Evolutionary conservation across 2,329 filamentous ascomycete species (phyloP).

Genomic region (Epichloe elymi): DNA sequence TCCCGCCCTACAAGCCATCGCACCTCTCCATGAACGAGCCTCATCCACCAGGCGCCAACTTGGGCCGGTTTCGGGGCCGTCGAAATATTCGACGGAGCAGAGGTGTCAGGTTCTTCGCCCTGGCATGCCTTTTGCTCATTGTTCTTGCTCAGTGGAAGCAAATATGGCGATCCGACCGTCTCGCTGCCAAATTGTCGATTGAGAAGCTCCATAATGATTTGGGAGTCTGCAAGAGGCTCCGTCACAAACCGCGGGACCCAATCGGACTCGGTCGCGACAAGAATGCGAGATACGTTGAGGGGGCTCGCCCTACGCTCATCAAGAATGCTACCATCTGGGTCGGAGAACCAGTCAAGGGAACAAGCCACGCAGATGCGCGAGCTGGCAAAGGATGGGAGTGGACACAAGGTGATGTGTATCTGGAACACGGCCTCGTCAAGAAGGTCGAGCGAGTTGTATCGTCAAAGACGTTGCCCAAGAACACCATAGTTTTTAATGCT

Average conservation of each 20-base stretch:
- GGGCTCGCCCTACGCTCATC: constrained; percentile 47
- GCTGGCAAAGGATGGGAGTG: constrained; percentile 48
- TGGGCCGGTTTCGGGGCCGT: constrained; percentile 10
- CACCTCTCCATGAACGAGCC: constrained; percentile 9
- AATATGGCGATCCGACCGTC: constrained; percentile 16
- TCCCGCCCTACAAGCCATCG: constrained; percentile 31
- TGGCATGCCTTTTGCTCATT: constrained; percentile 37
- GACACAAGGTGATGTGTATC: constrained; percentile 44
- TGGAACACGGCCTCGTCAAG: constrained; percentile 49
- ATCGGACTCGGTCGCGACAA: constrained; percentile 40
- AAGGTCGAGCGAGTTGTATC: constrained; percentile 34
- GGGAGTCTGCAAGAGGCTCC: constrained; percentile 41
- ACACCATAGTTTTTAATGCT: constrained; percentile 42
- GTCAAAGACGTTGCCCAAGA: constrained; percentile 27
- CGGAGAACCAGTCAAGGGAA: constrained; percentile 43
- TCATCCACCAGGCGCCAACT: background rate
- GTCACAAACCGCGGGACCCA: constrained; percentile 40
- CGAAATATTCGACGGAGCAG: constrained; percentile 29
- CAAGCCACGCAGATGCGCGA: constrained; percentile 37
- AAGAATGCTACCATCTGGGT: constrained; percentile 55
- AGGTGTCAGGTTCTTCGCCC: constrained; percentile 26
- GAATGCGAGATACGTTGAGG: constrained; percentile 48
- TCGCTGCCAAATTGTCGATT: constrained; percentile 30
- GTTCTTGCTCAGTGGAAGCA: constrained; percentile 37
- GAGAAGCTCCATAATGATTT: constrained; percentile 41